Evolutionary conservation across 164 flowering plant genomes (phyloP).

Genomic region (Paratinospora sagittata): DNA sequence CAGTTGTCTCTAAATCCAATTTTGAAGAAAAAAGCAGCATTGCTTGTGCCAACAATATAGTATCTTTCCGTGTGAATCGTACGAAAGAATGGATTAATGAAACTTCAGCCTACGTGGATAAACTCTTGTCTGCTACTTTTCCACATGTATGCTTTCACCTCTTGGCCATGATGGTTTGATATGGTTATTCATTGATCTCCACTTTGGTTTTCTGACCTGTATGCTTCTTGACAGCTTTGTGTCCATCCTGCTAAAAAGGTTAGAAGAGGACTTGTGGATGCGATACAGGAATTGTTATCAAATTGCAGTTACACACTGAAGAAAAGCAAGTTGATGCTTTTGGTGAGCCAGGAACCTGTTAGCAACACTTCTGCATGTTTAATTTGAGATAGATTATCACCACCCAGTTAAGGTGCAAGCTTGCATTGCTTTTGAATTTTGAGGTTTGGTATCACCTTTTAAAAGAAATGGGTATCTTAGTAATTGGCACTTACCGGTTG

Average conservation of each 20-base stretch:
- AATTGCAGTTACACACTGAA: slow-evolving; percentile 53
- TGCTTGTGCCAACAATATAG: slow-evolving; percentile 14
- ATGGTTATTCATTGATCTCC: not conserved
- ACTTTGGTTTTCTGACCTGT: slow-evolving; percentile 8
- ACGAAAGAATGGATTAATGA: slow-evolving; percentile 74
- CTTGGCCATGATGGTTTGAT: not conserved
- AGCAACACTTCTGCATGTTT: not conserved
- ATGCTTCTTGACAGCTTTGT: slow-evolving; percentile 47
- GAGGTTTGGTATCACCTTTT: not conserved
- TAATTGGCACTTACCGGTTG: not conserved
- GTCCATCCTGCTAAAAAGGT: slow-evolving; percentile 66
- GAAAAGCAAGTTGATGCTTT: slow-evolving; percentile 65
- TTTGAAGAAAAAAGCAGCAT: slow-evolving; percentile 15
- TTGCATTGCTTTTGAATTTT: not conserved
- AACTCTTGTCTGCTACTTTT: slow-evolving; percentile 58
- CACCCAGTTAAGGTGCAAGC: not conserved
- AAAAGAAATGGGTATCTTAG: not conserved
- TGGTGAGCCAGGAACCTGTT: slow-evolving; percentile 42
- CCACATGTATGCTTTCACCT: slow-evolving; percentile 55
- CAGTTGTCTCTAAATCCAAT: slow-evolving; percentile 10
- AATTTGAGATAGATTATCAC: not conserved
- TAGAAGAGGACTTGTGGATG: slow-evolving; percentile 59
- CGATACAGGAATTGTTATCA: slow-evolving; percentile 51
- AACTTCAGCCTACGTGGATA: slow-evolving; percentile 66
- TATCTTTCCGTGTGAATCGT: slow-evolving; percentile 59